Conservation (phyloP, 1,284 basidiomycete species). For the Apiotrichum gamsii region DNA sequence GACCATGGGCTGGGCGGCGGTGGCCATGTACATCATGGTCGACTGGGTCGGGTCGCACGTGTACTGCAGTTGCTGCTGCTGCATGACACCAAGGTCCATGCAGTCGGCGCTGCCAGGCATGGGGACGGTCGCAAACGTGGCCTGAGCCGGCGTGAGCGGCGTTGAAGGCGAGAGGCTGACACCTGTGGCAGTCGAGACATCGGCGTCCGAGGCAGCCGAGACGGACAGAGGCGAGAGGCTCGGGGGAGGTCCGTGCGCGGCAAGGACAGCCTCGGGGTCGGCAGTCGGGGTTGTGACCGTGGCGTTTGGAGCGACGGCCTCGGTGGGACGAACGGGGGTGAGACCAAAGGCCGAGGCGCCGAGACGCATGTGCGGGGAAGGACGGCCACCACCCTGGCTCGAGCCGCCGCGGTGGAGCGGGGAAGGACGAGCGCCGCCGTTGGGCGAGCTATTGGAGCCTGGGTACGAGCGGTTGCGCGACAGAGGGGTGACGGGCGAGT, state of each 20-base stretch:
- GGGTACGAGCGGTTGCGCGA: constrained; percentile 13
- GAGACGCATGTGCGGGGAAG: constrained; percentile 14
- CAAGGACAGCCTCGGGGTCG: not conserved
- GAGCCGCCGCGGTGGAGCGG: constrained; percentile 15
- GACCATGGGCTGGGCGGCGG: constrained; percentile 1
- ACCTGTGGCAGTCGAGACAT: not conserved
- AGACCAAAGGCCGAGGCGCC: constrained; percentile 16
- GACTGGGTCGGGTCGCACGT: not conserved
- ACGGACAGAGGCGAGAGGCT: constrained; percentile 14
- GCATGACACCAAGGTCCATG: constrained; percentile 1
- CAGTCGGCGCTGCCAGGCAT: constrained; percentile 5
- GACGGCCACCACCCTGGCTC: constrained; percentile 9
- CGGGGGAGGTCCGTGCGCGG: not conserved
- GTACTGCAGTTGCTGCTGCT: constrained; percentile 5
- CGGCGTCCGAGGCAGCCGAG: constrained; percentile 5
- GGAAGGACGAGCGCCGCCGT: constrained; percentile 5
- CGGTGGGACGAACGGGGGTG: constrained; percentile 8
- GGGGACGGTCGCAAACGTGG: constrained; percentile 9
- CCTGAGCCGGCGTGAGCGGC: constrained; percentile 13
- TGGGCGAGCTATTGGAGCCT: constrained; percentile 1
- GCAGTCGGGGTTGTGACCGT: not conserved
- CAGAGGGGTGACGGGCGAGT: constrained; percentile 12
- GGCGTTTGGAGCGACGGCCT: not conserved
- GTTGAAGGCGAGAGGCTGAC: constrained; percentile 7
- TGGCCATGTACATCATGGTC: constrained; percentile 1